Evolutionary conservation across 2,329 filamentous ascomycete species (phyloP).

Genomic region (Dichotomopilus funicola): DNA sequence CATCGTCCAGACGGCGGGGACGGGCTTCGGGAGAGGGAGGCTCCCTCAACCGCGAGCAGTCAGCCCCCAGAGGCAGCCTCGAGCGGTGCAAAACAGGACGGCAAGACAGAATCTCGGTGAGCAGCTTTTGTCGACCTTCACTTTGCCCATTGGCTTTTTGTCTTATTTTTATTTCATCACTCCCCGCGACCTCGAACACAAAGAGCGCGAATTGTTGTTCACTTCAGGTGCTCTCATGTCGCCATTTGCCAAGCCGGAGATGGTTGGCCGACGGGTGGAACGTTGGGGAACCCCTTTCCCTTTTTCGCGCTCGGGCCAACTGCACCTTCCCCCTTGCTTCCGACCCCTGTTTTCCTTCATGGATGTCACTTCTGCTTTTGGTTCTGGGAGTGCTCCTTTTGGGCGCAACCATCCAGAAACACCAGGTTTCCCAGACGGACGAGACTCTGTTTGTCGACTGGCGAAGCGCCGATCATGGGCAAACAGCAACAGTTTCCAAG

Average conservation of each 20-base stretch:
- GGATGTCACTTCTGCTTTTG: not conserved
- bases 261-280: constrained; percentile 5
- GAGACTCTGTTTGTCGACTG: too few species aligned
- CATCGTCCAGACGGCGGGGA: not conserved
- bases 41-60: too few species aligned
- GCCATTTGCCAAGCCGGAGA: constrained; percentile 6
- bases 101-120: constrained; percentile 24
- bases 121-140: not conserved
- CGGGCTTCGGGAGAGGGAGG: too few species aligned
- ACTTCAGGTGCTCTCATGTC: not conserved
- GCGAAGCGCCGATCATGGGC: too few species aligned
- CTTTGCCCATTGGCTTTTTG: not conserved
- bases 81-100: not conserved
- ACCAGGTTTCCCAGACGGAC: too few species aligned
- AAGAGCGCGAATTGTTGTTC: not conserved
- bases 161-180: constrained; percentile 3
- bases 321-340: constrained; percentile 7
- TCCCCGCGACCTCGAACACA: not conserved
- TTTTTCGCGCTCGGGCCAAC: not conserved
- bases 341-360: not conserved
- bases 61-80: not conserved
- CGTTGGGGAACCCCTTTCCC: not conserved
- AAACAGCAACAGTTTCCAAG: too few species aligned
- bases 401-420: not conserved
- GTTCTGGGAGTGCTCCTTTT: constrained; percentile 2